Base-by-base conservation (phyloP, 2,329 filamentous ascomycete genomes). In the Exophiala phaeomuriformis region DNA sequence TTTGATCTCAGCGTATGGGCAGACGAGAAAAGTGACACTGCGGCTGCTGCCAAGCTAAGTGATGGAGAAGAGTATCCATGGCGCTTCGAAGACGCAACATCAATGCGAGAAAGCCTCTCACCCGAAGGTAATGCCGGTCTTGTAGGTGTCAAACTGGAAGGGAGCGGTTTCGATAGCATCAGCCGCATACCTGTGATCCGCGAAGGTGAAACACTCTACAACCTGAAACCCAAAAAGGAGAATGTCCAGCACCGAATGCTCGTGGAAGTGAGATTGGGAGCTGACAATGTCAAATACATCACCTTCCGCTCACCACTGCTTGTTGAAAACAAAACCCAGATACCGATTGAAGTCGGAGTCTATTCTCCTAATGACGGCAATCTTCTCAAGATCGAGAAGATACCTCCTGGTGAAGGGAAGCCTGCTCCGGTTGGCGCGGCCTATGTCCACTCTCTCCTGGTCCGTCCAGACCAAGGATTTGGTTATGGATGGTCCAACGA, bases 201-300 rank as follows among this genome's bases (percentile, higher is more conserved):
- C n/a, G 93, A 98, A 72, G 94, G 94, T 47, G 93, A 98, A 67
- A 85, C 84, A 44, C 70, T 97, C 27, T 98, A 95, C 72, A 88
- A 86, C 47, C 77, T 98, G 43, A 86, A 88, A 54, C 93, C 94
- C 2, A 88, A 90, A 68, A 85, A 89, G 57, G 86, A 95, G 64
- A 80, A 86, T 54, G 79, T 95, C 2, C 78, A 91, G 59, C 94
- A 98, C 68, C 86, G 90, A 27, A 79, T 98, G 12, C 82, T 97
- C 28, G 90, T 97, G 0, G 93, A 98, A 53, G 86, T 98, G 49
- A 88, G 82, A 49, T 78, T 98, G 28, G 93, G 90, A n/a, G 74
- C 82, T 0, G 91, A 98, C 73, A 97, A 97, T 64, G 88, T 98
- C 72, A 98, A 98, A 73, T 94, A 95, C 67, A 94, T 98, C 65